Evolutionary conservation across 768 basidiomycete genomes (phyloP).

Genomic region (Plicaturopsis crispa): DNA sequence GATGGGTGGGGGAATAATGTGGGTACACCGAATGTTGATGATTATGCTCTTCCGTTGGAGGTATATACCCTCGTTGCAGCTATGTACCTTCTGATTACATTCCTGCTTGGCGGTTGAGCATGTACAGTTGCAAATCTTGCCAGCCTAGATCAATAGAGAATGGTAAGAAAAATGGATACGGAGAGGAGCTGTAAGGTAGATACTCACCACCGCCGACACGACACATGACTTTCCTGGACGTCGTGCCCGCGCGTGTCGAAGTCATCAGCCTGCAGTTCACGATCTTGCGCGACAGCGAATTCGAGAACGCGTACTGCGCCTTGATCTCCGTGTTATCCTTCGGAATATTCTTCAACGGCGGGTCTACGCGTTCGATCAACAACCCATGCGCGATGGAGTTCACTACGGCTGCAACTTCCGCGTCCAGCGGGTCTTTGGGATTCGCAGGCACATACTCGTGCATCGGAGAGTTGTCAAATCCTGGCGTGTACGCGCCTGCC

Average conservation of each 20-base stretch:
- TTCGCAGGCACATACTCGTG: constrained; percentile 63
- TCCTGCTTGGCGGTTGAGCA: constrained; percentile 70
- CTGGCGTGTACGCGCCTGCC: constrained; percentile 55
- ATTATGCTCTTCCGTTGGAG: too few species aligned
- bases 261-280: constrained; percentile 78
- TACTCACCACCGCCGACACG: constrained; percentile 78
- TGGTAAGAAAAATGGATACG: background rate
- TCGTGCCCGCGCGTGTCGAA: constrained; percentile 36
- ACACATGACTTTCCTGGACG: constrained; percentile 83
- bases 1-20: background rate
- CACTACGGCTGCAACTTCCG: constrained; percentile 66
- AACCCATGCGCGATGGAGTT: constrained; percentile 76
- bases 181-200: constrained; percentile 4
- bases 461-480: constrained; percentile 40
- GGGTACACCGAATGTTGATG: background rate
- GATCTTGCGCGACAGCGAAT: constrained; percentile 61
- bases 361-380: constrained; percentile 73
- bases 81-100: constrained; percentile 24
- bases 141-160: constrained; percentile 39
- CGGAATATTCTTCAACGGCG: constrained; percentile 57
- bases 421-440: constrained; percentile 73
- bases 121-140: constrained; percentile 74
- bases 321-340: constrained; percentile 73
- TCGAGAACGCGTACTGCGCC: constrained; percentile 81
- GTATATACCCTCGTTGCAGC: too few species aligned